Conservation (phyloP, 2,329 filamentous ascomycete species). For the Aureobasidium namibiae region DNA sequence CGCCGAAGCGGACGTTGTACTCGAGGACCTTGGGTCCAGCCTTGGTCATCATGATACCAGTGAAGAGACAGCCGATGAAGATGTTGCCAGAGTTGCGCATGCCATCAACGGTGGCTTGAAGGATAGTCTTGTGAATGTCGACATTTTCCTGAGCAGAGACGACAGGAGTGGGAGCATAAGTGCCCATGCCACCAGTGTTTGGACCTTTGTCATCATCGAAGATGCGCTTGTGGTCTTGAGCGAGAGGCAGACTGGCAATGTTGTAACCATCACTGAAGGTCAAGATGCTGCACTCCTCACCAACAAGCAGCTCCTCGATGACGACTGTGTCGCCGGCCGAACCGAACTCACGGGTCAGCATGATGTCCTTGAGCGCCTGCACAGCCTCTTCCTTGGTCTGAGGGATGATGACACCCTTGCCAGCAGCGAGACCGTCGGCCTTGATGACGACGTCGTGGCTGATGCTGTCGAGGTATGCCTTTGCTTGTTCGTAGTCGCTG, state of each 20-base stretch:
- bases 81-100: conserved; percentile 71
- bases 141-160: conserved; percentile 57
- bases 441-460: conserved; percentile 82
- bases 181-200: conserved; percentile 97
- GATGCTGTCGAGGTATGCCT: conserved; percentile 62
- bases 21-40: conserved; percentile 75
- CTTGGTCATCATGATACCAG: conserved; percentile 87
- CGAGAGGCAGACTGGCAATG: conserved; percentile 74
- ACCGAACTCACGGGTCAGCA: conserved; percentile 82
- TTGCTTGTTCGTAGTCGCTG: conserved; percentile 24
- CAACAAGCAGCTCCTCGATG: conserved; percentile 86
- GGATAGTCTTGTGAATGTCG: conserved; percentile 68
- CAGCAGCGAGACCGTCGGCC: conserved; percentile 81
- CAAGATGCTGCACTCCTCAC: conserved; percentile 86
- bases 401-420: conserved; percentile 92
- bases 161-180: conserved; percentile 66
- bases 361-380: conserved; percentile 75
- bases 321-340: conserved; percentile 83
- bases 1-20: conserved; percentile 89
- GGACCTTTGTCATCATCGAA: conserved; percentile 83
- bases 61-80: conserved; percentile 71
- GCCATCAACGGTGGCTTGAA: conserved; percentile 83
- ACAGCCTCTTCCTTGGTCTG: conserved; percentile 74
- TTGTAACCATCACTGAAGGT: conserved; percentile 86
- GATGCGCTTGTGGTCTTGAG: conserved; percentile 94